Percentiles rank a stretch among this genome's conserved stretches.
Conservation (phyloP, 495 filamentous ascomycete genomes). For the Daldinia loculata region DNA sequence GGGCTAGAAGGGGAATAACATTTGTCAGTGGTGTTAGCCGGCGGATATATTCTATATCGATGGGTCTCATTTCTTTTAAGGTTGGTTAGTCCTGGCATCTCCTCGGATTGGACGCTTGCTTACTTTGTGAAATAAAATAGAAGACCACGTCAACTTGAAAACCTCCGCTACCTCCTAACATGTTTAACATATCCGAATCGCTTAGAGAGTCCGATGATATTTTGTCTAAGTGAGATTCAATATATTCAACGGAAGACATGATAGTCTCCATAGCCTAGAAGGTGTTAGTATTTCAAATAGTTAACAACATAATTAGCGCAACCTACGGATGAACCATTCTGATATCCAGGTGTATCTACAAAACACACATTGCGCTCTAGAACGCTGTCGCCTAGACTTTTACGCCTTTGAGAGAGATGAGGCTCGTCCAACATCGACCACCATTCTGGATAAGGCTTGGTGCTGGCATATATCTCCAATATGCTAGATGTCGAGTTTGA, state of each 20-base stretch:
- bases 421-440: constrained; percentile 90
- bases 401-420: constrained; percentile 72
- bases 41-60: constrained; percentile 79
- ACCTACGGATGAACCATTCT: constrained; percentile 66
- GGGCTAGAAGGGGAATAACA: constrained; percentile 84
- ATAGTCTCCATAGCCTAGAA: constrained; percentile 68
- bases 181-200: constrained; percentile 77
- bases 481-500: constrained; percentile 59
- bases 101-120: not conserved
- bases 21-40: constrained; percentile 82
- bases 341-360: constrained; percentile 87
- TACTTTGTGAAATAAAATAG: constrained; percentile 70
- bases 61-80: constrained; percentile 71
- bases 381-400: constrained; percentile 81
- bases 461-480: constrained; percentile 90
- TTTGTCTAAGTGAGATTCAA: constrained; percentile 75
- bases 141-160: constrained; percentile 89
- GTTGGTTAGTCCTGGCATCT: constrained; percentile 34
- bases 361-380: constrained; percentile 96
- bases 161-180: constrained; percentile 87
- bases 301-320: not conserved
- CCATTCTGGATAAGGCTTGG: constrained; percentile 90
- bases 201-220: constrained; percentile 67
- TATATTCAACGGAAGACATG: constrained; percentile 70
- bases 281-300: constrained; percentile 17